Evolutionary conservation across 2,329 filamentous ascomycete genomes (phyloP).

Genomic region (Zasmidium citrigriseum): DNA sequence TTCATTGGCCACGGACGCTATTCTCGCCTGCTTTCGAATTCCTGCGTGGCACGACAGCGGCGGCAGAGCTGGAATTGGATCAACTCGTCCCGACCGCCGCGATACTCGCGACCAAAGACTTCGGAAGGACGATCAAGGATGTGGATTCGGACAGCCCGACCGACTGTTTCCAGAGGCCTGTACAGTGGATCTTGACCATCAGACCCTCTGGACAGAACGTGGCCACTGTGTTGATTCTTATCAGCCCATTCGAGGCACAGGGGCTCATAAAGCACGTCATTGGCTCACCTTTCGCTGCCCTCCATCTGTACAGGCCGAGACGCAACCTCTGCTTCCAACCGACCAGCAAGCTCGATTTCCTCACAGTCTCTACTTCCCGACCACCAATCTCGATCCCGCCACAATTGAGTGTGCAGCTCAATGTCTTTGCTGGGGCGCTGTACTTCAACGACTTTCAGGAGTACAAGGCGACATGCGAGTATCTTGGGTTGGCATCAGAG

Average conservation of each 20-base stretch:
- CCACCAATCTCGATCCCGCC: constrained; percentile 20
- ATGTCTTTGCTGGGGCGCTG: constrained; percentile 68
- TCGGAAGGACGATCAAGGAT: constrained; percentile 11
- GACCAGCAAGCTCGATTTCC: constrained; percentile 52
- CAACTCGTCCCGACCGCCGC: constrained; percentile 8
- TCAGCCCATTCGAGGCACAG: constrained; percentile 65
- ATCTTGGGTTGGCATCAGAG: constrained; percentile 49
- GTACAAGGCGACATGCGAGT: constrained; percentile 55
- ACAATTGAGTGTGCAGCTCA: constrained; percentile 52
- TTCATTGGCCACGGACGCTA: not conserved
- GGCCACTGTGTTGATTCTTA: constrained; percentile 47
- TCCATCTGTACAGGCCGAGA: constrained; percentile 58
- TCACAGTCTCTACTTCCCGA: constrained; percentile 36
- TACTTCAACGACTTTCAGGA: constrained; percentile 59
- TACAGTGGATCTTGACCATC: constrained; percentile 55
- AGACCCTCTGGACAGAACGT: constrained; percentile 11
- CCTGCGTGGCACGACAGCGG: constrained; percentile 8
- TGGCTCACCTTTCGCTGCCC: constrained; percentile 23
- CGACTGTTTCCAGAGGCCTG: constrained; percentile 55
- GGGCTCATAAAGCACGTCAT: constrained; percentile 46
- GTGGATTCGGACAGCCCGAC: constrained; percentile 10
- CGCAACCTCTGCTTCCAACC: constrained; percentile 38
- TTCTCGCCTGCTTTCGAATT: constrained; percentile 12
- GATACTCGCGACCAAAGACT: constrained; percentile 18
- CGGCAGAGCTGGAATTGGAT: constrained; percentile 2